A percentile compares a stretch with the other conserved stretches of the same genome.
phyloP scores from a whole-genome alignment of 2,329 filamentous ascomycete species.

The Alternaria brassicicola region DNA sequence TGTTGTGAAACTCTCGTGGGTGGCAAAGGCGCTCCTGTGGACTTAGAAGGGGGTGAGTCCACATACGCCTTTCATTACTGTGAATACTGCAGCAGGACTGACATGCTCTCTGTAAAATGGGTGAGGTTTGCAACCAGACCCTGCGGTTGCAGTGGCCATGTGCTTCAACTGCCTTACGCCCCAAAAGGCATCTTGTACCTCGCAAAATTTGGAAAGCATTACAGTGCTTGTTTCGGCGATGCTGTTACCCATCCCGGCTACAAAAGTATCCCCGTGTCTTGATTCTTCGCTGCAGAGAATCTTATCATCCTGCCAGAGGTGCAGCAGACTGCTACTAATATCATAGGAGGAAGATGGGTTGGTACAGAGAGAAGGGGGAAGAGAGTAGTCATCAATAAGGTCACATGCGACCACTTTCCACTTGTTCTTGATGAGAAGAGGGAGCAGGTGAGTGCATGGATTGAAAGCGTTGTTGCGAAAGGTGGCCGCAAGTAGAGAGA shows the following conservation, averaged over 20 bases:
- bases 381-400: slow-evolving; percentile 49
- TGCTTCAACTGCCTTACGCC: slow-evolving; percentile 27
- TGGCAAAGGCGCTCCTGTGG: background rate
- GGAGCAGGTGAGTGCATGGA: slow-evolving; percentile 36
- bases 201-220: slow-evolving; percentile 39
- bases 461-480: slow-evolving; percentile 23
- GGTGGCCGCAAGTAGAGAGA: slow-evolving; percentile 1
- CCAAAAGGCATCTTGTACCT: slow-evolving; percentile 21
- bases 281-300: slow-evolving; percentile 50
- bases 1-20: slow-evolving; percentile 5
- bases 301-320: slow-evolving; percentile 34
- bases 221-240: slow-evolving; percentile 41
- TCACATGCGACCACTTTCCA: slow-evolving; percentile 48
- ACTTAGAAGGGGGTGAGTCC: slow-evolving; percentile 19
- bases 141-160: slow-evolving; percentile 3
- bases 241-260: slow-evolving; percentile 51
- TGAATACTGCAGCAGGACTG: background rate
- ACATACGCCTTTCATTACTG: background rate
- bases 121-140: slow-evolving; percentile 21
- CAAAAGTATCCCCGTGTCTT: slow-evolving; percentile 51
- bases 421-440: slow-evolving; percentile 28
- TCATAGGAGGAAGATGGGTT: slow-evolving; percentile 43
- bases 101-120: slow-evolving; percentile 10
- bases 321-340: slow-evolving; percentile 45
- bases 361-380: slow-evolving; percentile 35